Percentiles rank a stretch among this genome's conserved stretches.
Evolutionary conservation across 2,329 filamentous ascomycete genomes (phyloP).

Genomic region (Colletotrichum nymphaeae): DNA sequence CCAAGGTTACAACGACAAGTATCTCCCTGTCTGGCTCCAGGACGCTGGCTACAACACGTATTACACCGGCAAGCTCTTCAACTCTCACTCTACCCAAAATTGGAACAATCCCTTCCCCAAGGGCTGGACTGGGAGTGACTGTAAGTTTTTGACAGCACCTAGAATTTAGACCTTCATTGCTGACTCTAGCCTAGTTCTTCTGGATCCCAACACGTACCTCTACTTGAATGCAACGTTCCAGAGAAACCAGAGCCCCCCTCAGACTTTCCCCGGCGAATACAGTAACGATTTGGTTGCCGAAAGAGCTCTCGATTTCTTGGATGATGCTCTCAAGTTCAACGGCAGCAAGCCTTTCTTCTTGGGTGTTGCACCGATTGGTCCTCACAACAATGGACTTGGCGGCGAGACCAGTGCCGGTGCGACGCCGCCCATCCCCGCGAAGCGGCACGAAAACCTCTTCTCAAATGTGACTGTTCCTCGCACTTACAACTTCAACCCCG

Average conservation of each 20-base stretch:
- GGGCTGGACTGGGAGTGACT: conserved; percentile 66
- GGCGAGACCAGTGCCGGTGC: conserved; percentile 26
- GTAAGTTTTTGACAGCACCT: conserved; percentile 7
- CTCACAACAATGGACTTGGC: conserved; percentile 65
- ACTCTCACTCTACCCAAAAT: conserved; percentile 69
- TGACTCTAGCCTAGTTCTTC: conserved; percentile 45
- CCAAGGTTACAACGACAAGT: conserved; percentile 74
- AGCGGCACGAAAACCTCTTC: conserved; percentile 73
- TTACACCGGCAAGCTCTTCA: conserved; percentile 80
- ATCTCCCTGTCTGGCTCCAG: conserved; percentile 79
- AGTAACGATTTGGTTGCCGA: conserved; percentile 68
- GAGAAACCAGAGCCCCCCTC: conserved; percentile 50
- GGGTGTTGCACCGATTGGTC: conserved; percentile 72
- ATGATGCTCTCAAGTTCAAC: conserved; percentile 64
- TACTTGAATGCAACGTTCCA: conserved; percentile 63
- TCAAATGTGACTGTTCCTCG: conserved; percentile 68
- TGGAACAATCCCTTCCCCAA: conserved; percentile 68
- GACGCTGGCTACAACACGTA: conserved; percentile 76
- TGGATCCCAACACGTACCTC: conserved; percentile 51
- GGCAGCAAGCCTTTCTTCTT: conserved; percentile 73
- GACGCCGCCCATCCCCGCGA: conserved; percentile 64
- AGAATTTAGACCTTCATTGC: not conserved
- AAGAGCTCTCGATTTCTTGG: conserved; percentile 69
- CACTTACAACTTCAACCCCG: conserved; percentile 74
- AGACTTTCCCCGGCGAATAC: conserved; percentile 46